Evolutionary conservation across 2,329 filamentous ascomycete species (phyloP).

Genomic region (Aureobasidium sp.): DNA sequence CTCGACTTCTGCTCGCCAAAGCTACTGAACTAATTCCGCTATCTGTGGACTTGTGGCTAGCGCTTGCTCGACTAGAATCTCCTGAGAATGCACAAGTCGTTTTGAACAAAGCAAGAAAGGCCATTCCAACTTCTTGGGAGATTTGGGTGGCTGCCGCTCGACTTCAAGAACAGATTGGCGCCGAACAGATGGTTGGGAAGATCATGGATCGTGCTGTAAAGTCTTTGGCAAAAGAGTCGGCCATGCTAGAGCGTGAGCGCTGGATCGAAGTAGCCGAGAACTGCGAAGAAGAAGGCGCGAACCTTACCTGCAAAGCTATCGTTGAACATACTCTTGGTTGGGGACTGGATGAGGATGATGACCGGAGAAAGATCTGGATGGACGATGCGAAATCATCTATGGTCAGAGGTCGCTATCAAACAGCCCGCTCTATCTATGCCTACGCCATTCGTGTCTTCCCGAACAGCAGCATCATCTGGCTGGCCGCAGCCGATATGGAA

Average conservation of each 20-base stretch:
- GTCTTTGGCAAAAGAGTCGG: constrained; percentile 77
- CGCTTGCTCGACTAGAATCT: constrained; percentile 78
- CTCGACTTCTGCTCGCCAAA: constrained; percentile 80
- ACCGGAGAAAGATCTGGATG: constrained; percentile 91
- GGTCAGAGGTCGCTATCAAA: constrained; percentile 74
- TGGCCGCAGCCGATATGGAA: constrained; percentile 84
- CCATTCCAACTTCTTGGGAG: constrained; percentile 84
- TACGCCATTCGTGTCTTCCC: constrained; percentile 85
- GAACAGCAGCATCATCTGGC: constrained; percentile 80
- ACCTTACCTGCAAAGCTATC: constrained; percentile 80
- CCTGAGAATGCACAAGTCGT: constrained; percentile 91
- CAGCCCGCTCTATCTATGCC: constrained; percentile 85
- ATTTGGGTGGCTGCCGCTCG: constrained; percentile 95
- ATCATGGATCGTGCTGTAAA: constrained; percentile 94
- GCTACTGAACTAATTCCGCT: constrained; percentile 91
- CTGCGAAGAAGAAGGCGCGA: constrained; percentile 84
- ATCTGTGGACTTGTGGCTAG: constrained; percentile 91
- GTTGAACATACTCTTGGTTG: constrained; percentile 89
- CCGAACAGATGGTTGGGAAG: constrained; percentile 63
- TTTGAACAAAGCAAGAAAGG: constrained; percentile 89
- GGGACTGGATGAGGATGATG: constrained; percentile 90
- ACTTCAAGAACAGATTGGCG: constrained; percentile 81
- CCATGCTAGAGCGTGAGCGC: constrained; percentile 95
- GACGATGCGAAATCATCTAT: constrained; percentile 83
- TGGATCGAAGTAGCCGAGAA: constrained; percentile 94